Evolutionary conservation across 2,329 filamentous ascomycete species (phyloP).

Genomic region (Neonectria hederae): DNA sequence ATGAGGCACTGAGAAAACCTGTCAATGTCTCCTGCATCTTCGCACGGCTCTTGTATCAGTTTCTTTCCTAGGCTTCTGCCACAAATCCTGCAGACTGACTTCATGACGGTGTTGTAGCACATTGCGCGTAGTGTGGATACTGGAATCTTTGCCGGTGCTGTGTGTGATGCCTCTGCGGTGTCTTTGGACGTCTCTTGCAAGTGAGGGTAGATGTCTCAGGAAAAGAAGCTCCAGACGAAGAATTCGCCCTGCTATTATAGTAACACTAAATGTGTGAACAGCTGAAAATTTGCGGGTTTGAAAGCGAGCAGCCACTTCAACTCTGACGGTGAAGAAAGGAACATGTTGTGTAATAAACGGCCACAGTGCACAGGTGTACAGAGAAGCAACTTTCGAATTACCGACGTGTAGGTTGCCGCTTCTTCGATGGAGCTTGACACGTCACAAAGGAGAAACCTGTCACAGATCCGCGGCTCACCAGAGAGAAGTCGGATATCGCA

Average conservation of each 20-base stretch:
- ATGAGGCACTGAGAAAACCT: not conserved
- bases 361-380: not conserved
- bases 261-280: not conserved
- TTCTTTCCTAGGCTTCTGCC: not conserved
- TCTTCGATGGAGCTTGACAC: not conserved
- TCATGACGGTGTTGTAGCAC: conserved; percentile 8
- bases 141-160: not conserved
- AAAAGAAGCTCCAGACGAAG: not conserved
- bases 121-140: not conserved
- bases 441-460: not conserved
- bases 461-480: not conserved
- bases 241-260: not conserved
- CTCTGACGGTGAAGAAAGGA: not conserved
- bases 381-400: not conserved
- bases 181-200: no score
- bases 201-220: not conserved
- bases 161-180: not conserved
- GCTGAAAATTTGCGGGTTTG: not conserved
- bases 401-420: not conserved
- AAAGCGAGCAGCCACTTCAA: not conserved
- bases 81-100: not conserved
- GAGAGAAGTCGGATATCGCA: not conserved
- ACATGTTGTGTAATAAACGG: not conserved
- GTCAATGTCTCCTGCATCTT: not conserved
- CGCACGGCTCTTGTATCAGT: not conserved